phyloP scores from a whole-genome alignment of 805 yeast species.

The Kodamaea restingae region DNA sequence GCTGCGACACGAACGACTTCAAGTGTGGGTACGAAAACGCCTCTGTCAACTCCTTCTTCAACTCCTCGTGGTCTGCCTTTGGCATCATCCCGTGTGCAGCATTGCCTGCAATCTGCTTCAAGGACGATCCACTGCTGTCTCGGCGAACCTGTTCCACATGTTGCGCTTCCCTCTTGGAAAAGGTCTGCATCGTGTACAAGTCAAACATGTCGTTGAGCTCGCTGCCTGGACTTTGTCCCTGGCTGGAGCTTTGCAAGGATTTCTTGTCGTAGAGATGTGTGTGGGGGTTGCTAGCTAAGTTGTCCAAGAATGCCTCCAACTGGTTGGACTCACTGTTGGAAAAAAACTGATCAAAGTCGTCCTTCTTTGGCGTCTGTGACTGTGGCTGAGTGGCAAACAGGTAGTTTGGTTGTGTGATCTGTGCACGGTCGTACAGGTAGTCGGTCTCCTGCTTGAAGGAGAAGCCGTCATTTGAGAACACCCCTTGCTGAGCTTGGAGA shows the following conservation, averaged over 20 bases:
- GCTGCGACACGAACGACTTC: constrained; percentile 10
- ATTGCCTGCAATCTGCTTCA: constrained; percentile 1
- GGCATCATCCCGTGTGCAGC: constrained; percentile 2
- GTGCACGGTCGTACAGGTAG: constrained; percentile 9
- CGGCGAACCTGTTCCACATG: constrained; percentile 2
- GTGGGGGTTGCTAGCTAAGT: constrained; percentile 30
- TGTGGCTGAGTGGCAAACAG: neutral
- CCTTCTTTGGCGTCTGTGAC: constrained; percentile 8
- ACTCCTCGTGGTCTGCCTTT: constrained; percentile 13
- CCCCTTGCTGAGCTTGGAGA: constrained; percentile 5
- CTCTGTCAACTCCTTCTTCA: constrained; percentile 27
- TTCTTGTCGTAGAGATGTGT: constrained; percentile 24
- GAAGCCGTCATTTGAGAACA: constrained; percentile 6
- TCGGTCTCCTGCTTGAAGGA: constrained; percentile 5
- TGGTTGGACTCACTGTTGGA: constrained; percentile 35
- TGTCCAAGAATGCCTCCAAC: constrained; percentile 39
- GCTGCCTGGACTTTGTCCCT: constrained; percentile 6
- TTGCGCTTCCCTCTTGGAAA: constrained; percentile 5
- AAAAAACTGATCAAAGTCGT: constrained; percentile 34
- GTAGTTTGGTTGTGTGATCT: constrained; percentile 4
- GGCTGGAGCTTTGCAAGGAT: neutral
- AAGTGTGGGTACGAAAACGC: constrained; percentile 30
- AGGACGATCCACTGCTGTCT: neutral
- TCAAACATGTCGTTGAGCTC: constrained; percentile 20
- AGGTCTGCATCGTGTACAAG: constrained; percentile 28